Conservation (phyloP, 1,284 basidiomycete genomes). For the Leccinum fuscescens region DNA sequence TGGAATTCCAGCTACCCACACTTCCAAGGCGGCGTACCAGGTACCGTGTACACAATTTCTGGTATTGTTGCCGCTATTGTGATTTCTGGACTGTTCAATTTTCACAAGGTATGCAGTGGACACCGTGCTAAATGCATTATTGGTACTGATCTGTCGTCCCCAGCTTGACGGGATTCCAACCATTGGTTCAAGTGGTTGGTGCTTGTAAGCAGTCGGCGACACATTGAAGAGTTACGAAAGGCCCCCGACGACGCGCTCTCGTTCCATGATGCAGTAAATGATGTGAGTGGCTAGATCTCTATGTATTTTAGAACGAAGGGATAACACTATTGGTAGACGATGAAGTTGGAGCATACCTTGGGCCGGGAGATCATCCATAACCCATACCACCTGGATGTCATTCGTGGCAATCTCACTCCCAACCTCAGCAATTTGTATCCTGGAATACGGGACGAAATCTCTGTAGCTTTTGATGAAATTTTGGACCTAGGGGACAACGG, state of each 20-base stretch:
- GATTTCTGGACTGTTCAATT: no score
- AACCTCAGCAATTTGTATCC: constrained; percentile 25
- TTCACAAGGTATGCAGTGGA: no score
- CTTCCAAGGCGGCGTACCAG: no score
- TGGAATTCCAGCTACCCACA: no score
- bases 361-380: constrained; percentile 23
- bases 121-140: no score
- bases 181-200: constrained; percentile 26
- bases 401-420: constrained; percentile 30
- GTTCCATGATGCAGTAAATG: constrained; percentile 30
- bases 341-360: constrained; percentile 29
- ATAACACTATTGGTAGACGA: constrained; percentile 4
- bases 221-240: constrained; percentile 42
- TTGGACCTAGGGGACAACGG: constrained; percentile 13
- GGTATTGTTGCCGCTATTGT: no score
- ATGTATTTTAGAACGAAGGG: not conserved
- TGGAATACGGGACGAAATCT: constrained; percentile 35
- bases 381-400: constrained; percentile 28
- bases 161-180: constrained; percentile 19
- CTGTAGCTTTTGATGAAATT: constrained; percentile 26
- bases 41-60: no score
- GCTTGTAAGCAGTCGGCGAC: constrained; percentile 34
- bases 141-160: no score
- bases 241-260: constrained; percentile 40
- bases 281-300: constrained; percentile 27